Base-by-base conservation (phyloP, 2,329 filamentous ascomycete species). In the Scytalidium lignicola region DNA sequence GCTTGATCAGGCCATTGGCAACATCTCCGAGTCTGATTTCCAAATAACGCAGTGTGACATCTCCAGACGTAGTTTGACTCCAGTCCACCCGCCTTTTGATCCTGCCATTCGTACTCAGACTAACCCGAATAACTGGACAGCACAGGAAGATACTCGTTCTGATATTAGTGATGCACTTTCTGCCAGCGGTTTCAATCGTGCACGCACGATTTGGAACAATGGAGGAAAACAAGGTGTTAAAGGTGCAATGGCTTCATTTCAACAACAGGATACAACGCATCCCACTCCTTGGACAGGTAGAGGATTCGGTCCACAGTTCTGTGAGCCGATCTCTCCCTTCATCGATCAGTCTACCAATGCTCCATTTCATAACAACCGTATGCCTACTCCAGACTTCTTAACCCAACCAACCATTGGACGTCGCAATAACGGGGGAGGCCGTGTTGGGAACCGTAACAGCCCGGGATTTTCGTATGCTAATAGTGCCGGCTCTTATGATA, bases 151-250 rank as follows among this genome's bases (percentile, higher is more conserved):
- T 60, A 65, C 68, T 56, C 73, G 74, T 46, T 79, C 79, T 10
- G 80, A 84, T 50, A 73, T 73, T 28, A 78, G 75, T 59, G 81
- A 85, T 55, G 65, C 73, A 28, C 55, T 79, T 46, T 75, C 79
- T 15, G 61, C 71, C 19, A 72, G 72, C 37, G 71, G 72, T 3
- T 79, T 80, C 62, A 76, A 72, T 50, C 76, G 78, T 44, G 64
- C 74, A 49, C 74, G 78, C 40, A 74, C 73, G 44, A 79, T 82
- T 48, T 85, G 81, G 80, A 72, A 68, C 54, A 74, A 67, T 41
- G 52, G 50, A 22, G 49, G 46, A 32, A 79, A 78, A 59, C 61
- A 67, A 13, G 53, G 62, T 2, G 74, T 72, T 54, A 23, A 46
- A 46, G 52, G 45, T 22, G 19, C 51, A 21, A 55, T 52, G 41